These are phyloP conservation scores for Aureobasidium sp. DNA, from an alignment of 2,329 filamentous ascomycete genomes.

Conservation along the genomic window DNA sequence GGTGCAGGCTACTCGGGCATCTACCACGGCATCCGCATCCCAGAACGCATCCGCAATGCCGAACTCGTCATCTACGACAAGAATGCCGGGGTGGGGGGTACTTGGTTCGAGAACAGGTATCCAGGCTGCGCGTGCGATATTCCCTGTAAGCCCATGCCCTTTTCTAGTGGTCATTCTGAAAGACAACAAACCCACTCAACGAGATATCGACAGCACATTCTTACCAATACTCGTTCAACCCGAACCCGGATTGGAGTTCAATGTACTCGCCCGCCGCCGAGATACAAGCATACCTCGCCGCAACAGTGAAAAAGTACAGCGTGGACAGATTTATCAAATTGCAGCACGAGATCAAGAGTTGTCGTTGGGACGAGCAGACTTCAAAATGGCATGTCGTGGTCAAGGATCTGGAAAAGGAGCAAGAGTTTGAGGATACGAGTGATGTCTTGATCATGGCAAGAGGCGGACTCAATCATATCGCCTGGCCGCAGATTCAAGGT, in stretches of 20 bases:
- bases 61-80: constrained; percentile 39
- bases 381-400: constrained; percentile 34
- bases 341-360: constrained; percentile 30
- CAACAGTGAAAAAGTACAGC: constrained; percentile 31
- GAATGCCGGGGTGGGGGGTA: constrained; percentile 35
- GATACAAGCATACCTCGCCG: constrained; percentile 34
- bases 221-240: constrained; percentile 39
- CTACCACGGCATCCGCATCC: constrained; percentile 39
- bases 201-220: constrained; percentile 30
- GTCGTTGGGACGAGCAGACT: constrained; percentile 29
- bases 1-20: constrained; percentile 40
- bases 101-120: constrained; percentile 38
- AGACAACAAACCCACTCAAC: neutral
- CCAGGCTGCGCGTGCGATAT: constrained; percentile 36
- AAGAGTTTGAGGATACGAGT: constrained; percentile 35
- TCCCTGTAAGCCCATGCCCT: too few relatives aligned
- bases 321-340: constrained; percentile 34
- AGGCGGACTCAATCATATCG: constrained; percentile 47
- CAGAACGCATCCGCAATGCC: constrained; percentile 34
- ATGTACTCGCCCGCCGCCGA: constrained; percentile 35
- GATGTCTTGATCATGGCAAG: constrained; percentile 44
- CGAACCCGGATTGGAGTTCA: constrained; percentile 36
- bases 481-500: constrained; percentile 48
- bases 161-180: too few relatives aligned
- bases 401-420: constrained; percentile 26